Base-by-base conservation (phyloP, 2,329 filamentous ascomycete species). In the Ramularia endophylla region DNA sequence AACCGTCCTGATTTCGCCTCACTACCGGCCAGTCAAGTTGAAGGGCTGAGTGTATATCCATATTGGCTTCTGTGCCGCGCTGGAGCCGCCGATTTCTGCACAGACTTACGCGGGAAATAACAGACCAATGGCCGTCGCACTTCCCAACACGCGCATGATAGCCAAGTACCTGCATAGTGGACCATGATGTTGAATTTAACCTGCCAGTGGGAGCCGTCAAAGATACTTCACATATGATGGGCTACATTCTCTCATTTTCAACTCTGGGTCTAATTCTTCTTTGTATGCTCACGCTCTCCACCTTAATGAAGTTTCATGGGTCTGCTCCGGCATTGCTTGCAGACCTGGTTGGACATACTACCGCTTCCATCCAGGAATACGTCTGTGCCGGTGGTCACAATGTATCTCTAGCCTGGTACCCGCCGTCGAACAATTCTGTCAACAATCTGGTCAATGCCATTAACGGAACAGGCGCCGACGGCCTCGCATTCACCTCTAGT, bases 401-500 rank as follows among this genome's bases (percentile, higher is more conserved):
- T 27, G 47, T 57, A 28, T 71, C 76, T 48, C 53, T 74, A 9
- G 56, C 57, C 35, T 85, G 81, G 81, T 65, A 81, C 59, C 58
- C 78, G 9, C 81, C 81, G 0, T 65, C 68, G 12, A 56, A 68
- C 15, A 73, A 70, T 4, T 58, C 65, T 33, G 70, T 86, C 52
- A 87, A 86, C 56, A 71, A 81, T 53, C 65, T 88, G 3, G 65
- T 66, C 1, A 61, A 66, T 4, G 80, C 76, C 0, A 59, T 87
- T 36, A 69, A 73, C 43, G 71, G 73, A 6, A 66, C 71, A 2
- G 85, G 83, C 1, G 73, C 80, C 0, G 81, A 87, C 60, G 85
- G 83, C 2, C 89, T 87, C 59, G 72, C 85, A 13, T 92, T 81
- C 65, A 80, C 87, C 56, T 73, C 74, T 25, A 83, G 0, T 65